Base-by-base conservation (phyloP, 495 filamentous ascomycete genomes). In the Hypoxylon lienhwacheense region DNA sequence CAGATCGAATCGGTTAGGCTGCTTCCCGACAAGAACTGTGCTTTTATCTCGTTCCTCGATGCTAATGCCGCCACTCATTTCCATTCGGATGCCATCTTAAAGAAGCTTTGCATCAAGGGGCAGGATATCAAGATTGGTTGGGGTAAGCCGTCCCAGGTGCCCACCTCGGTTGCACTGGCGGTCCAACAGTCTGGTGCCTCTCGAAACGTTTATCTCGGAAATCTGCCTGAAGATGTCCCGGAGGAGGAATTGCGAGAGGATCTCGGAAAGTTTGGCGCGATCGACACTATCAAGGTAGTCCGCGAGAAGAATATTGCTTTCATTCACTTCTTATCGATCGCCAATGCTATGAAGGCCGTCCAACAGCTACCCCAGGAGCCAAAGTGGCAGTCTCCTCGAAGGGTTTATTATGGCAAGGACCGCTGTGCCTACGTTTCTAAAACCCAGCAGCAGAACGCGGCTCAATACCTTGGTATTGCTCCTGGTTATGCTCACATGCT, bases 81-180 rank as follows among this genome's bases (percentile, higher is more conserved):
- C 74, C 93, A 98, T 76, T 98, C 93, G 20, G 93, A 98, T 78
- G 93, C 93, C 49, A 97, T 98, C 66, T 82, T 98, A 80, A 98
- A 98, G 79, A 97, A 97, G 75, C 82, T 98, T 62, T 88, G 92
- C 52, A 93, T 98, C 74, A 88, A 91, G 68, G 95, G 95, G 15
- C 93, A 97, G 70, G 93, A 98, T 71, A 96, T 98, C 79, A 98
- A 98, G 80, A 88, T 98, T 60, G 93, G 93, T 57, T 98, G 93
- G 93, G 93, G 93, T 20, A 98, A 98, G 70, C 92, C 93, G 8
- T 97, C 95, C 7, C 95, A 95, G 74, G 95, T 98, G 3, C 93
- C 93, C 2, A 97, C 93, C 2, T 97, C 95, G 14, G 93, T 98
- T 35, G 90, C 92, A 10, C 77, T 97, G 44, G 90, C 95, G 14